Conservation (phyloP, 768 basidiomycete genomes). For the Tylopilus rubrobrunneus region DNA sequence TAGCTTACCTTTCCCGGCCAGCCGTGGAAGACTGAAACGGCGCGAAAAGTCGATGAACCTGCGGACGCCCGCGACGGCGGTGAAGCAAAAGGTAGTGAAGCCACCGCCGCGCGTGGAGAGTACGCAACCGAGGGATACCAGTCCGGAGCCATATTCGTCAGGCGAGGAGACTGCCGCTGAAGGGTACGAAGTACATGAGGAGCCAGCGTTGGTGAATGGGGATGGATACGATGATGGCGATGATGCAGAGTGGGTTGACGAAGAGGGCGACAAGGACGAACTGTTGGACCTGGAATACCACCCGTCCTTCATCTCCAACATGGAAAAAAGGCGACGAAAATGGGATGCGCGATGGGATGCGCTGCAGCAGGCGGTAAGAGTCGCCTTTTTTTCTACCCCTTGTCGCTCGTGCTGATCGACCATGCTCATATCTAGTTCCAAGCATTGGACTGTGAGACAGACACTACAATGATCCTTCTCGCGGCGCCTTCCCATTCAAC, state of each 20-base stretch:
- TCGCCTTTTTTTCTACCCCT: not conserved
- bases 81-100: conserved; percentile 38
- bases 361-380: conserved; percentile 63
- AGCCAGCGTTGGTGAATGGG: conserved; percentile 35
- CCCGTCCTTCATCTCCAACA: conserved; percentile 61
- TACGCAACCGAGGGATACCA: conserved; percentile 79
- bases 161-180: conserved; percentile 82
- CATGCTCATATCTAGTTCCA: conserved; percentile 51
- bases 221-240: conserved; percentile 23
- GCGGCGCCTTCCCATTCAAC: conserved; percentile 73
- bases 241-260: conserved; percentile 67
- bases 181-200: conserved; percentile 40
- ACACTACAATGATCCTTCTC: conserved; percentile 69
- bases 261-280: conserved; percentile 68
- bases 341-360: conserved; percentile 79
- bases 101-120: conserved; percentile 79
- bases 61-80: conserved; percentile 17
- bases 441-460: conserved; percentile 74
- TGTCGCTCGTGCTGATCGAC: conserved; percentile 4
- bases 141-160: conserved; percentile 69
- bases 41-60: conserved; percentile 39
- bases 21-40: conserved; percentile 45
- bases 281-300: conserved; percentile 74
- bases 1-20: conserved; percentile 46
- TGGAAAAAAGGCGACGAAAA: conserved; percentile 62